Evolutionary conservation across 1,284 basidiomycete species (phyloP).

Genomic region (Trichosporon faecale): DNA sequence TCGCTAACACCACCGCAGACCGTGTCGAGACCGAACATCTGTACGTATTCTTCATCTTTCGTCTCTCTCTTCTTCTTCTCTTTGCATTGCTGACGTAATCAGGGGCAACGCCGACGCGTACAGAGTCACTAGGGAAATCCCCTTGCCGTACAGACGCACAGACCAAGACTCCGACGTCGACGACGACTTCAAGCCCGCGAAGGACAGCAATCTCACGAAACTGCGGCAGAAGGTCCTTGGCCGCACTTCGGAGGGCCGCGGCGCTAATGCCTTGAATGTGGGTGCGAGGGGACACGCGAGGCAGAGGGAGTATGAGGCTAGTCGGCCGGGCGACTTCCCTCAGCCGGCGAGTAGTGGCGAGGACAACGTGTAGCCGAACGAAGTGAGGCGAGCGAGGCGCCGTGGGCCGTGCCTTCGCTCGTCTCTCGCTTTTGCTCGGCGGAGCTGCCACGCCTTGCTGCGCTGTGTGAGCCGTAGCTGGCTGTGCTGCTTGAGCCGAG

Average conservation of each 20-base stretch:
- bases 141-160: slow-evolving; percentile 41
- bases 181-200: slow-evolving; percentile 14
- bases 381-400: not conserved
- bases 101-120: slow-evolving; percentile 46
- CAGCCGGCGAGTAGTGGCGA: not conserved
- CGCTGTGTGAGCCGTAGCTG: too few species aligned
- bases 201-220: slow-evolving; percentile 4
- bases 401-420: too few species aligned
- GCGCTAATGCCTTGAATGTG: slow-evolving; percentile 37
- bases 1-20: slow-evolving; percentile 27
- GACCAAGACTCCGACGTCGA: slow-evolving; percentile 29
- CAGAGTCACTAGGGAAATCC: slow-evolving; percentile 44
- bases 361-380: not conserved
- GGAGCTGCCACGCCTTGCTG: too few species aligned
- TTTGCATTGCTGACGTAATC: not conserved
- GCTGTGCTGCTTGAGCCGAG: too few species aligned
- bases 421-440: too few species aligned
- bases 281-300: slow-evolving; percentile 37
- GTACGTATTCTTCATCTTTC: too few species aligned
- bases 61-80: too few species aligned
- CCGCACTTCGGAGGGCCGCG: slow-evolving; percentile 24
- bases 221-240: slow-evolving; percentile 12
- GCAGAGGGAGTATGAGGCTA: slow-evolving; percentile 45
- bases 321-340: slow-evolving; percentile 35
- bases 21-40: slow-evolving; percentile 51